phyloP scores from a whole-genome alignment of 2,329 filamentous ascomycete species.

The Cadophora luteo-olivacea region DNA sequence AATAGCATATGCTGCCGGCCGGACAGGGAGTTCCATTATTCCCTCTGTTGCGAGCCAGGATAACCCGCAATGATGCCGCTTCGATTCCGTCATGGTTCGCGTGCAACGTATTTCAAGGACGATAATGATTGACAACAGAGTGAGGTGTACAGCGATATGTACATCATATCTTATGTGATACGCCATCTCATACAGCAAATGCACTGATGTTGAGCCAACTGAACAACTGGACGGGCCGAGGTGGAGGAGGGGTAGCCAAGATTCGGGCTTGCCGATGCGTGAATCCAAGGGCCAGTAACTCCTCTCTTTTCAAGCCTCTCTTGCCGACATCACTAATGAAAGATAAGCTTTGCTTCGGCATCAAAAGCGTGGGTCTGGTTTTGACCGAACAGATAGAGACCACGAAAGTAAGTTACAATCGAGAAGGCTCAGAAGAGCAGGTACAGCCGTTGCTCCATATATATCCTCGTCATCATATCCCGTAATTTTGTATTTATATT shows the following conservation, averaged over 20 bases:
- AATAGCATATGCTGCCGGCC: constrained; percentile 1
- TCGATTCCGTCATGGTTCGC: background rate
- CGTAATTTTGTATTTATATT: background rate
- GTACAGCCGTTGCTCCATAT: background rate
- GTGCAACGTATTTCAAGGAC: background rate
- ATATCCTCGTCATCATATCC: background rate
- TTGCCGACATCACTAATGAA: background rate
- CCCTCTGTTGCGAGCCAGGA: background rate
- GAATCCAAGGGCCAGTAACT: background rate
- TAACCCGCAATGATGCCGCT: background rate
- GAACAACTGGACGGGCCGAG: background rate
- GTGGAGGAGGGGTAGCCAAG: constrained; percentile 10
- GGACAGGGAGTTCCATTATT: background rate
- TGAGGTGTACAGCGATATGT: background rate
- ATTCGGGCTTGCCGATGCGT: constrained; percentile 10
- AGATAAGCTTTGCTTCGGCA: constrained; percentile 1
- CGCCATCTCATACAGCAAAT: background rate
- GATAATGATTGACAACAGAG: too few species aligned
- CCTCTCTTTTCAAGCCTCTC: background rate
- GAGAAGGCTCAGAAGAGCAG: background rate
- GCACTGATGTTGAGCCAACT: background rate
- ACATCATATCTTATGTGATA: background rate
- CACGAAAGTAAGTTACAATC: background rate
- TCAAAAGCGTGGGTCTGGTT: background rate
- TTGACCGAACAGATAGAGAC: background rate